phyloP scores from a whole-genome alignment of 2,329 filamentous ascomycete genomes.

The Hypocreales sp. region DNA sequence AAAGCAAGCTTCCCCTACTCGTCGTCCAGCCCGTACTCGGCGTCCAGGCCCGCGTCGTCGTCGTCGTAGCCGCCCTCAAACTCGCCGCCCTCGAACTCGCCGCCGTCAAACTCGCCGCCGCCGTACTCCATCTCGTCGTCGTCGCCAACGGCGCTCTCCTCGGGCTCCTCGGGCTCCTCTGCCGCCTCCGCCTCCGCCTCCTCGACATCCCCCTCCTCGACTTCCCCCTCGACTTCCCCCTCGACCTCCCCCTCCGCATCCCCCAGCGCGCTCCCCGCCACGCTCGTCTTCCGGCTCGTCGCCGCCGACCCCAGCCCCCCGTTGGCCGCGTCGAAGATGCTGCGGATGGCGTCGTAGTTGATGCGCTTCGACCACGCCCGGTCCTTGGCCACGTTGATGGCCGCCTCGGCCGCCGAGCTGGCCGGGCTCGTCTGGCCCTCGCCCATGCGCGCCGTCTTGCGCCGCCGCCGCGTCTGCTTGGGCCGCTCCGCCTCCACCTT shows the following conservation, averaged over 20 bases:
- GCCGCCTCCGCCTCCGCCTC: slow-evolving; percentile 17
- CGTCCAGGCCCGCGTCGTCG: too few relatives aligned
- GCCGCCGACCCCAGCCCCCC: slow-evolving; percentile 32
- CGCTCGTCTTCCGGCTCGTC: slow-evolving; percentile 27
- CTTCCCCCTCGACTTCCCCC: slow-evolving; percentile 19
- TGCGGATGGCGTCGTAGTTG: slow-evolving; percentile 51
- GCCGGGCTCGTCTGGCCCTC: slow-evolving; percentile 52
- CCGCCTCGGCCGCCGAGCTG: slow-evolving; percentile 53
- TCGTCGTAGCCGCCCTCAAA: slow-evolving; percentile 14
- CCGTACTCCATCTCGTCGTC: slow-evolving; percentile 3
- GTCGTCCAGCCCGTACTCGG: too few relatives aligned
- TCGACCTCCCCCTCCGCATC: slow-evolving; percentile 18
- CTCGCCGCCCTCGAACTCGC: slow-evolving; percentile 4
- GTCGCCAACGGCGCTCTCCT: slow-evolving; percentile 13
- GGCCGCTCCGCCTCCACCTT: slow-evolving; percentile 44
- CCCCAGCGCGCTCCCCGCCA: slow-evolving; percentile 19
- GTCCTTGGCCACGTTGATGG: slow-evolving; percentile 50
- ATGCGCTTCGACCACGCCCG: slow-evolving; percentile 59
- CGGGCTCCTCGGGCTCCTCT: slow-evolving; percentile 14
- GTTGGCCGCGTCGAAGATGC: slow-evolving; percentile 35
- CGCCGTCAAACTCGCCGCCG: slow-evolving; percentile 17
- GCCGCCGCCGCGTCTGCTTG: slow-evolving; percentile 41
- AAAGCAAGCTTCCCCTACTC: too few relatives aligned
- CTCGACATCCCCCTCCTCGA: slow-evolving; percentile 14
- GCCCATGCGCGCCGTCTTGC: slow-evolving; percentile 41